Conservation (phyloP, 2,329 filamentous ascomycete genomes). For the Botrytis paeoniae region DNA sequence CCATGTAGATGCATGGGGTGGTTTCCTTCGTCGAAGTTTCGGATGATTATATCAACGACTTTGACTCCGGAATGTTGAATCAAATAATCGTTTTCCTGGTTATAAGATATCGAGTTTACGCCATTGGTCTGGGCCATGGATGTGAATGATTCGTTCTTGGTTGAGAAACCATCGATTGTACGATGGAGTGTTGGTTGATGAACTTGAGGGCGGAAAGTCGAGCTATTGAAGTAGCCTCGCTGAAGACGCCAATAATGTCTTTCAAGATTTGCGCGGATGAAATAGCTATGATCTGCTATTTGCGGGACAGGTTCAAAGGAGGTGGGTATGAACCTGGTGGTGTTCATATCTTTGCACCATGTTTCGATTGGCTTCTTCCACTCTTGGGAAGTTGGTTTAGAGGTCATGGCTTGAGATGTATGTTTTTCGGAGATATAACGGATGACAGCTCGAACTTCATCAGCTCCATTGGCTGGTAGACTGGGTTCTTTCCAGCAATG, state of each 20-base stretch:
- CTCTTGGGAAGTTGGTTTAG: slow-evolving; percentile 39
- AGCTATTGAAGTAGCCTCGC: slow-evolving; percentile 57
- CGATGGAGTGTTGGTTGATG: slow-evolving; percentile 50
- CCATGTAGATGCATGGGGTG: slow-evolving; percentile 78
- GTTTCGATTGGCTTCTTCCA: slow-evolving; percentile 43
- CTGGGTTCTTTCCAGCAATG: slow-evolving; percentile 56
- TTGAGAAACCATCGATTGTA: slow-evolving; percentile 45
- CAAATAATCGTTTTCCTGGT: slow-evolving; percentile 51
- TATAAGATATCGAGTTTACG: slow-evolving; percentile 49
- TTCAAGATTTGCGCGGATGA: slow-evolving; percentile 56
- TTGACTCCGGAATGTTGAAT: slow-evolving; percentile 57
- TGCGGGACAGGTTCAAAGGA: slow-evolving; percentile 44
- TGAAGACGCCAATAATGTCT: slow-evolving; percentile 57
- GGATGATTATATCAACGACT: slow-evolving; percentile 72
- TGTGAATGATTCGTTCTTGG: slow-evolving; percentile 46
- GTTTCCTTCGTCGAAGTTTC: slow-evolving; percentile 68
- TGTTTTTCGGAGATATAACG: slow-evolving; percentile 40
- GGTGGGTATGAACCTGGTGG: slow-evolving; percentile 46
- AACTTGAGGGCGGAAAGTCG: slow-evolving; percentile 50
- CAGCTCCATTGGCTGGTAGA: slow-evolving; percentile 42
- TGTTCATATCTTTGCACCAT: slow-evolving; percentile 38
- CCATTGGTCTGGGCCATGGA: slow-evolving; percentile 47
- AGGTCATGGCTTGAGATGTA: slow-evolving; percentile 9
- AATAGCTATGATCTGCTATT: slow-evolving; percentile 51
- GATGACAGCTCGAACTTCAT: slow-evolving; percentile 50